These are phyloP conservation scores for Cordyceps farinosa DNA, from an alignment of 2,329 filamentous ascomycete species.

Conservation along the genomic window DNA sequence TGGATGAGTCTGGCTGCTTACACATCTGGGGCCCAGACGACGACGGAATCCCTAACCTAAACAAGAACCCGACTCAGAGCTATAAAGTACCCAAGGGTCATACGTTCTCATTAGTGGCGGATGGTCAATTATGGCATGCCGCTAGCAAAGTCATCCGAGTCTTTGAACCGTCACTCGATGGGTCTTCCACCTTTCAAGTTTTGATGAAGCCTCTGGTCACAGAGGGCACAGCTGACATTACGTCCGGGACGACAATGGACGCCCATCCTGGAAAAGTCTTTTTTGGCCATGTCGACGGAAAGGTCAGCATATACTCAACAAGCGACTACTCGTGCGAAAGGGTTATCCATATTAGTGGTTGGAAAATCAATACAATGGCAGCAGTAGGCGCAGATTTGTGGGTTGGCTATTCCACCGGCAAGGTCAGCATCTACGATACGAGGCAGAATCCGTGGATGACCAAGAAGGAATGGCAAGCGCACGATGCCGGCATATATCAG, in stretches of 20 bases:
- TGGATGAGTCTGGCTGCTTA: conserved; percentile 84
- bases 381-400: conserved; percentile 81
- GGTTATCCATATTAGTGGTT: conserved; percentile 81
- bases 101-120: conserved; percentile 84
- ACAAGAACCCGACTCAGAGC: conserved; percentile 65
- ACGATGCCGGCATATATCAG: conserved; percentile 75
- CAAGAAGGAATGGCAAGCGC: conserved; percentile 92
- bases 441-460: conserved; percentile 78
- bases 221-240: conserved; percentile 78
- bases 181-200: conserved; percentile 69
- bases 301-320: conserved; percentile 87
- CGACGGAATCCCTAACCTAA: conserved; percentile 69
- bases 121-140: conserved; percentile 81
- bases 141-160: conserved; percentile 83
- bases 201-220: conserved; percentile 67
- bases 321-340: conserved; percentile 73
- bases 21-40: conserved; percentile 80
- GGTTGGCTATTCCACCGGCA: conserved; percentile 93
- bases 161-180: conserved; percentile 69
- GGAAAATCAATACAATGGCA: conserved; percentile 87
- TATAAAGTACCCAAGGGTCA: conserved; percentile 78
- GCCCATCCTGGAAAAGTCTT: conserved; percentile 76
- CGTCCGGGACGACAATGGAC: conserved; percentile 72
- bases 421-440: conserved; percentile 89
- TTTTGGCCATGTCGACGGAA: conserved; percentile 89